Evolutionary conservation across 768 basidiomycete species (phyloP).

Genomic region (Hericium coralloides): DNA sequence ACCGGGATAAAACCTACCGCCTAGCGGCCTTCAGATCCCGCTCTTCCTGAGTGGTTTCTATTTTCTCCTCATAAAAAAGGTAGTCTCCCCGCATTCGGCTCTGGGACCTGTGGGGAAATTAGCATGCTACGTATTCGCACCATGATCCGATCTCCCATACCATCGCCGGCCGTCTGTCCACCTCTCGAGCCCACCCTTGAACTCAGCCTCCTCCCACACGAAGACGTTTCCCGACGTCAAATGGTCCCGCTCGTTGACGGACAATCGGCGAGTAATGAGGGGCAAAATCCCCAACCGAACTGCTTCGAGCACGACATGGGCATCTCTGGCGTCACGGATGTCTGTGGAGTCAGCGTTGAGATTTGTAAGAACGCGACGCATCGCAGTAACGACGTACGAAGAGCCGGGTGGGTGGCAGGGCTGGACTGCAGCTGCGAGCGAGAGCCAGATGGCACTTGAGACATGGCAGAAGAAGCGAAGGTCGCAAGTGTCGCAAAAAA

Average conservation of each 20-base stretch:
- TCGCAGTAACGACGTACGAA: neutral
- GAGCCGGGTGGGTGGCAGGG: neutral
- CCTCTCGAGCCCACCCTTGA: constrained; percentile 50
- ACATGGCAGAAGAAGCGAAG: constrained; percentile 5
- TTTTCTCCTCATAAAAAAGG: constrained; percentile 78
- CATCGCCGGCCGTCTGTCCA: constrained; percentile 83
- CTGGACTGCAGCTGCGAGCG: neutral
- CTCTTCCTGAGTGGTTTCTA: constrained; percentile 73
- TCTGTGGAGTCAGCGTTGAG: constrained; percentile 30
- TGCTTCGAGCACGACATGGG: constrained; percentile 68
- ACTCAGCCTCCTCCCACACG: constrained; percentile 80
- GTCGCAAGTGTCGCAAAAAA: constrained; percentile 1
- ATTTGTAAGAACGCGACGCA: neutral
- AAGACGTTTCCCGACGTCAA: constrained; percentile 69
- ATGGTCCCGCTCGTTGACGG: constrained; percentile 59
- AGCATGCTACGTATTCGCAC: neutral
- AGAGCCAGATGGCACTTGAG: constrained; percentile 1
- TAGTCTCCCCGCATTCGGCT: constrained; percentile 80
- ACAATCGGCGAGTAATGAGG: constrained; percentile 61
- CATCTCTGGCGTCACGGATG: constrained; percentile 72
- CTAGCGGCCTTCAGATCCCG: constrained; percentile 73
- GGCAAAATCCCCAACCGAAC: constrained; percentile 64
- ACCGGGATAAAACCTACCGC: constrained; percentile 34
- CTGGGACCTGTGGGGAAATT: constrained; percentile 49
- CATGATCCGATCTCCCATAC: constrained; percentile 25